Evolutionary conservation across 495 filamentous ascomycete species (phyloP).

Genomic region (Hypoxylon lienhwacheense): DNA sequence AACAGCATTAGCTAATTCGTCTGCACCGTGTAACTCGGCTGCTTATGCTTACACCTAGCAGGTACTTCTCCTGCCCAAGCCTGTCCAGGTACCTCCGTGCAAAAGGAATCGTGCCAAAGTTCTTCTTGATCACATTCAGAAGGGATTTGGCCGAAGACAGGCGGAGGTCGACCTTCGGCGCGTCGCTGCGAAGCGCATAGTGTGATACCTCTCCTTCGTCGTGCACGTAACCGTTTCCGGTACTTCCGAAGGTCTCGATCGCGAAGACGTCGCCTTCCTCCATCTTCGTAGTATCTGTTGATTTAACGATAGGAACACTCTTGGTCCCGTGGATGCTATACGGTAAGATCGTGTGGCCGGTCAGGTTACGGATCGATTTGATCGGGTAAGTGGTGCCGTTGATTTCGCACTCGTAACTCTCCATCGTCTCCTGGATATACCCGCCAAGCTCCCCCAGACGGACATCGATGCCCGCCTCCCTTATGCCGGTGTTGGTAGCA

Average conservation of each 20-base stretch:
- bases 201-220: conserved; percentile 84
- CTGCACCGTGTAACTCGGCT: not conserved
- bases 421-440: conserved; percentile 83
- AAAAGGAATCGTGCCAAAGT: conserved; percentile 87
- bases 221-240: conserved; percentile 79
- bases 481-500: conserved; percentile 84
- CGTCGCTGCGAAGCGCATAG: conserved; percentile 68
- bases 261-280: conserved; percentile 93
- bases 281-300: conserved; percentile 80
- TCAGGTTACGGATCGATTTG: conserved; percentile 84
- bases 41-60: conserved; percentile 66
- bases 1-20: conserved; percentile 24
- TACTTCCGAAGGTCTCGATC: conserved; percentile 93
- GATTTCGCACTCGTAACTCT: conserved; percentile 83
- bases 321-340: conserved; percentile 87
- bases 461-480: conserved; percentile 81
- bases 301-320: conserved; percentile 88
- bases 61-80: conserved; percentile 84
- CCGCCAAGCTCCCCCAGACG: conserved; percentile 75
- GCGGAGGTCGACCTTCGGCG: conserved; percentile 66
- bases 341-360: conserved; percentile 83
- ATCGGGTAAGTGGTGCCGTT: conserved; percentile 76
- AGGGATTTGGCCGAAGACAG: conserved; percentile 78
- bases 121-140: conserved; percentile 85
- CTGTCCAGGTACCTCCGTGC: conserved; percentile 85